These are phyloP conservation scores for Nemania serpens DNA, from an alignment of 2,329 filamentous ascomycete species.

Conservation along the genomic window DNA sequence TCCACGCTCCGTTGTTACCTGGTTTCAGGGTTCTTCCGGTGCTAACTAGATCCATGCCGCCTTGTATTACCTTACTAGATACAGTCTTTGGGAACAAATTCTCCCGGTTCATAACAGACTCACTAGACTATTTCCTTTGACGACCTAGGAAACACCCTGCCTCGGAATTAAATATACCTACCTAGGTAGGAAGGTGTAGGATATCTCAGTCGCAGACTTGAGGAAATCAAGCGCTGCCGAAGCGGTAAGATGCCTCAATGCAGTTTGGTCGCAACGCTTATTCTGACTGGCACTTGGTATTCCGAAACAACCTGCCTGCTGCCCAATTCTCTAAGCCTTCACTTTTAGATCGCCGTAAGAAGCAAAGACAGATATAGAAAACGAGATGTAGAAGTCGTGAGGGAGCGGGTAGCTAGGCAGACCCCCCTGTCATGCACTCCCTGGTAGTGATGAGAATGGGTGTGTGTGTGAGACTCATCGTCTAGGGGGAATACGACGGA, in stretches of 20 bases:
- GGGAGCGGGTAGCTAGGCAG: neutral
- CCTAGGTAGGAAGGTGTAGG: too few species aligned
- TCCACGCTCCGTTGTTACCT: slow-evolving; percentile 1
- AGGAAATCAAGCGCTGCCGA: neutral
- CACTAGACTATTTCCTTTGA: neutral
- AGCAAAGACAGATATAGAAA: neutral
- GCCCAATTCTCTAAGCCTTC: neutral
- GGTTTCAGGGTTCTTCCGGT: neutral
- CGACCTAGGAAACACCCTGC: neutral
- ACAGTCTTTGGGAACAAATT: neutral
- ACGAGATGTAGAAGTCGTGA: neutral
- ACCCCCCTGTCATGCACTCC: slow-evolving; percentile 9
- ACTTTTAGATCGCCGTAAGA: neutral
- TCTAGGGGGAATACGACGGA: neutral
- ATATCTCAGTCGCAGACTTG: neutral
- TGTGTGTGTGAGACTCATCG: neutral
- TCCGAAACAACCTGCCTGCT: neutral
- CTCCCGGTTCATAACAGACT: neutral
- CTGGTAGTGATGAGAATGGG: neutral
- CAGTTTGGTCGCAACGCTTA: slow-evolving; percentile 1
- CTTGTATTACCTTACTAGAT: neutral
- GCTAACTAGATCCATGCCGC: neutral
- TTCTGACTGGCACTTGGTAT: slow-evolving; percentile 6
- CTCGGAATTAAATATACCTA: too few species aligned
- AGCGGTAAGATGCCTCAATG: neutral